A percentile compares a stretch with the other conserved stretches of the same genome.
These are phyloP conservation scores for Solanum habrochaites DNA, from an alignment of 257 asterid species.

Conservation along the genomic window DNA sequence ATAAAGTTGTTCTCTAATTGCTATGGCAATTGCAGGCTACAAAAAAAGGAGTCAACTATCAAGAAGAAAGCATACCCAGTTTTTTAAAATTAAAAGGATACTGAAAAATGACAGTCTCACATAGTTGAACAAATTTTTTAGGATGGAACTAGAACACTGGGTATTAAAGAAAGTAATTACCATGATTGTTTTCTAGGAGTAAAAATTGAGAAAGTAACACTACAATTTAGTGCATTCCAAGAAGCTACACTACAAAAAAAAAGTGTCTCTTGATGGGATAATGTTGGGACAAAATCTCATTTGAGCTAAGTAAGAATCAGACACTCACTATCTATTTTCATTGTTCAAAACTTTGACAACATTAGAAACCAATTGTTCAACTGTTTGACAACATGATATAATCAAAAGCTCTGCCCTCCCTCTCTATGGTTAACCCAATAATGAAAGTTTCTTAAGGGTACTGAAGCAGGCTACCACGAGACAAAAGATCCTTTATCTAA, in stretches of 20 bases:
- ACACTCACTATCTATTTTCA: not conserved
- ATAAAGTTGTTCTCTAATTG: slow-evolving; percentile 88
- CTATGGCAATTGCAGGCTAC: slow-evolving; percentile 94
- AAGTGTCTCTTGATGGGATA: not conserved
- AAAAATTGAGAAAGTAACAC: not conserved
- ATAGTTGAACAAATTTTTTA: not conserved
- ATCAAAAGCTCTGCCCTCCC: not conserved
- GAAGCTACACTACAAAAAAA: not conserved
- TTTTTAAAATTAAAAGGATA: not conserved
- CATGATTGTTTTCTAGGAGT: not conserved
- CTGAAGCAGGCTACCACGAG: not conserved
- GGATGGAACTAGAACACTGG: not conserved
- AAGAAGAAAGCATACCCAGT: not conserved
- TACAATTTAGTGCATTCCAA: not conserved
- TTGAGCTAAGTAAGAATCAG: not conserved
- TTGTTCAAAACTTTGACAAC: not conserved
- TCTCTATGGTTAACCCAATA: not conserved
- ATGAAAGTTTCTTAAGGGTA: not conserved
- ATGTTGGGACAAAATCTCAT: not conserved
- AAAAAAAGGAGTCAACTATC: slow-evolving; percentile 2
- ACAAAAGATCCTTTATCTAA: not conserved
- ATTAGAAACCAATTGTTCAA: not conserved
- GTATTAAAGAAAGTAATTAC: not conserved
- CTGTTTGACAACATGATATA: not conserved
- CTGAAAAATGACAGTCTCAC: not conserved